These are phyloP conservation scores for Umbelopsis ramanniana DNA, from an alignment of 192 early-diverging fungal species.

Conservation along the genomic window DNA sequence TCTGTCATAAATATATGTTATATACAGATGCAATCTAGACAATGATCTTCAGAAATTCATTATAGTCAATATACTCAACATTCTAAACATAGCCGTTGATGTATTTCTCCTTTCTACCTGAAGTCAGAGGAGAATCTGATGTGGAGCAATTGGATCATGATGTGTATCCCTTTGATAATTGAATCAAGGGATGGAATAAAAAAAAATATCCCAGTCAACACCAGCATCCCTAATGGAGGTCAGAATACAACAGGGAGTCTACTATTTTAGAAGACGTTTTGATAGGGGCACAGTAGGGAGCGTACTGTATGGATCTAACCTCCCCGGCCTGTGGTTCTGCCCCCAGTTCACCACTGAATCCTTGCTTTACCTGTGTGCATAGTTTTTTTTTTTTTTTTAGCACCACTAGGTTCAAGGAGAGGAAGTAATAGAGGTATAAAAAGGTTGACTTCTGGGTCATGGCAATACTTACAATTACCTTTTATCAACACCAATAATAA, in stretches of 20 bases:
- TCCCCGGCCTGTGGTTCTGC: neutral
- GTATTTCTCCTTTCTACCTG: neutral
- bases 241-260: neutral
- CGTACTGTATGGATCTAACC: neutral
- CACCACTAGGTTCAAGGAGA: neutral
- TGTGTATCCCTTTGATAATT: neutral
- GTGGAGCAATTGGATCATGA: slow-evolving; percentile 9
- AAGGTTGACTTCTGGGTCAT: no score
- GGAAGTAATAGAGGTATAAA: no score
- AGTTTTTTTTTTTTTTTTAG: neutral
- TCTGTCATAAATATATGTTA: no score
- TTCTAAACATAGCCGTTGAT: neutral
- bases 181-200: neutral
- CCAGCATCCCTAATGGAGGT: slow-evolving; percentile 20
- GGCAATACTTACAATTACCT: neutral
- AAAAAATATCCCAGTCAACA: neutral
- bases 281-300: slow-evolving; percentile 11
- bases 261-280: neutral
- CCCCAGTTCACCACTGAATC: slow-evolving; percentile 17
- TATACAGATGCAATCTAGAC: no score
- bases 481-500: slow-evolving; percentile 8
- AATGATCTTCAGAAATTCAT: no score
- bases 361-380: neutral
- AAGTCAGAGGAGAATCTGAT: neutral
- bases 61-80: no score